phyloP scores from a whole-genome alignment of 208 protist species.

The Leishmania arabica region DNA sequence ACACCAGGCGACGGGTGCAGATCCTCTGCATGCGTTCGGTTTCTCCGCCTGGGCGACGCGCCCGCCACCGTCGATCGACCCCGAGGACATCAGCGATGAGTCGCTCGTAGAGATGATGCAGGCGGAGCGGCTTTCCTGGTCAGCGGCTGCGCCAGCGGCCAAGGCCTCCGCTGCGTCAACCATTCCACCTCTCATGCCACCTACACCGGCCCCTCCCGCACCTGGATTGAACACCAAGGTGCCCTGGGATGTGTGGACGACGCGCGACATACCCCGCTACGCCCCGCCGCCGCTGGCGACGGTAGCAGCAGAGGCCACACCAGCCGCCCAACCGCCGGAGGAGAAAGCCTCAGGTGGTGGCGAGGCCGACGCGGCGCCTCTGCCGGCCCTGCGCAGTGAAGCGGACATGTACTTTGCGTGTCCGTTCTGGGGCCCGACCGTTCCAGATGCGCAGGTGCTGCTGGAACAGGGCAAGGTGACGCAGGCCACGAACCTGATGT shows the following conservation, averaged over 20 bases:
- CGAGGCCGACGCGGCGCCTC: background rate
- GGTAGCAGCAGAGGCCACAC: background rate
- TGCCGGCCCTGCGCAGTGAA: slow-evolving; percentile 13
- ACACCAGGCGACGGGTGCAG: background rate
- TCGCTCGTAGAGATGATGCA: slow-evolving; percentile 36
- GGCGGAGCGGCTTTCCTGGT: slow-evolving; percentile 41
- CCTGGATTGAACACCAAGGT: slow-evolving; percentile 35
- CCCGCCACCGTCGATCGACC: slow-evolving; percentile 29
- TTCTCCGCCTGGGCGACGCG: slow-evolving; percentile 22
- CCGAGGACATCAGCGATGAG: slow-evolving; percentile 43
- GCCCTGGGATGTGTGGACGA: slow-evolving; percentile 51
- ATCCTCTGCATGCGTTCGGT: background rate
- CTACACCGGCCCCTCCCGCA: slow-evolving; percentile 53
- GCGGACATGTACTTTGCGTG: slow-evolving; percentile 41
- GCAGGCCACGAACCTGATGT: slow-evolving; percentile 35
- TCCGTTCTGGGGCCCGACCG: slow-evolving; percentile 40
- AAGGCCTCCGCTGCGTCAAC: background rate
- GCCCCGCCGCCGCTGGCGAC: slow-evolving; percentile 6
- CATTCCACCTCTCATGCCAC: slow-evolving; percentile 35
- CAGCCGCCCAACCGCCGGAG: background rate
- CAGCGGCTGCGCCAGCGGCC: background rate
- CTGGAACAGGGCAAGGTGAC: slow-evolving; percentile 55
- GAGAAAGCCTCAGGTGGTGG: background rate
- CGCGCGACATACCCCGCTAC: slow-evolving; percentile 31
- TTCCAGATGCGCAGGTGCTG: slow-evolving; percentile 36